A percentile compares a stretch with the other conserved stretches of the same genome.
phyloP scores from a whole-genome alignment of 495 filamentous ascomycete genomes.

The Neurospora discreta region DNA sequence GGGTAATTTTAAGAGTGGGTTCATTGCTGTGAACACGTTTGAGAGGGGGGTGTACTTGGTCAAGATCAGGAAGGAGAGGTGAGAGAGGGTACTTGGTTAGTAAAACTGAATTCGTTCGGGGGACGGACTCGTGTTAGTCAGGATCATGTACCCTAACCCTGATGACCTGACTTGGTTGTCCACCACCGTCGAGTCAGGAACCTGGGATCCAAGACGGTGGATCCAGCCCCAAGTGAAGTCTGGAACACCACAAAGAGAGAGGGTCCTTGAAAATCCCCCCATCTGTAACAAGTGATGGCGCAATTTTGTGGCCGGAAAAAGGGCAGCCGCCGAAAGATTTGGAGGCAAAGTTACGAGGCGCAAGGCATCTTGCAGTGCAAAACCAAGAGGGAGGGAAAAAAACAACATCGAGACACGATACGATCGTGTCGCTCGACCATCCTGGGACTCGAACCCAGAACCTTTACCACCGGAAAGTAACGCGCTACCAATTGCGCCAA shows the following conservation, averaged over 20 bases:
- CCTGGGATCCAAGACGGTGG: not conserved
- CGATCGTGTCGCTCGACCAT: not conserved
- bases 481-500: not conserved
- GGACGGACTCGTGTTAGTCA: not conserved
- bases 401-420: not conserved
- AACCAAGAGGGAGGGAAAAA: not conserved
- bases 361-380: not conserved
- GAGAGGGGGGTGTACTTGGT: constrained; percentile 45
- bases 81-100: not conserved
- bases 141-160: not conserved
- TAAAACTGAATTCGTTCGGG: not conserved
- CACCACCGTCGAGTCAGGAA: not conserved
- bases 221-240: not conserved
- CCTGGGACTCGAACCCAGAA: not conserved
- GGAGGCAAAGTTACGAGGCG: not conserved
- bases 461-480: not conserved
- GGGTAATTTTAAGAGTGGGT: constrained; percentile 43
- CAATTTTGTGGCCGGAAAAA: not conserved
- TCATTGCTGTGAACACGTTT: constrained; percentile 45
- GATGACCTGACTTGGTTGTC: not conserved
- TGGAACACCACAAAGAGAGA: not conserved
- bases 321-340: not conserved
- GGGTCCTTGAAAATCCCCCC: not conserved
- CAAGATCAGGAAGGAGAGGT: constrained; percentile 1
- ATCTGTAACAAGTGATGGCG: not conserved